A percentile compares a stretch with the other conserved stretches of the same genome.
Conservation (phyloP, 2,329 filamentous ascomycete species). For the Penicillium rolfsii region DNA sequence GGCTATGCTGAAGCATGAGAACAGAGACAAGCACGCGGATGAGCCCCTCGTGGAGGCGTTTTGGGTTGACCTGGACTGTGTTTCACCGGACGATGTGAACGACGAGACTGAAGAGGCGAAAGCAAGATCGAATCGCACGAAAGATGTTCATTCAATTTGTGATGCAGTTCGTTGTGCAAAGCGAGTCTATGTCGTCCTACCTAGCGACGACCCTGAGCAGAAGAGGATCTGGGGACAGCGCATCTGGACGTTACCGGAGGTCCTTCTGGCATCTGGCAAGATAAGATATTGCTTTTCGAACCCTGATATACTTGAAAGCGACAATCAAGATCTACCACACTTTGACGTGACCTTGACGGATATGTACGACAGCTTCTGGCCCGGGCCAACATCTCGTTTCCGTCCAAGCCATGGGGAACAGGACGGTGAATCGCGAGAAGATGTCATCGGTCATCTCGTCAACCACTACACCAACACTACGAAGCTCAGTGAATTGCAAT, state of each 20-base stretch:
- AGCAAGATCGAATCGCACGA: background rate
- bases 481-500: slow-evolving; percentile 20
- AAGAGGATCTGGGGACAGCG: slow-evolving; percentile 18
- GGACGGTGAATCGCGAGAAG: slow-evolving; percentile 11
- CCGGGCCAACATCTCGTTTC: slow-evolving; percentile 6
- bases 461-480: slow-evolving; percentile 20
- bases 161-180: slow-evolving; percentile 22
- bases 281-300: background rate
- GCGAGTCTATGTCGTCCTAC: slow-evolving; percentile 22
- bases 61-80: slow-evolving; percentile 22
- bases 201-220: slow-evolving; percentile 2
- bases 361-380: slow-evolving; percentile 25
- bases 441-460: slow-evolving; percentile 18
- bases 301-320: background rate
- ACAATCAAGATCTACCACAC: background rate
- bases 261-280: background rate
- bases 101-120: background rate
- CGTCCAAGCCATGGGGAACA: background rate
- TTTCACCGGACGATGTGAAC: slow-evolving; percentile 5
- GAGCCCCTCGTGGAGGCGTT: slow-evolving; percentile 16
- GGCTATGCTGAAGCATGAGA: slow-evolving; percentile 1
- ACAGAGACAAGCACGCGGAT: background rate
- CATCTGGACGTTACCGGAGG: slow-evolving; percentile 1
- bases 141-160: slow-evolving; percentile 24
- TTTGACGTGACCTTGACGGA: slow-evolving; percentile 15